A percentile compares a stretch with the other conserved stretches of the same genome.
Evolutionary conservation across 805 yeast species (phyloP).

Genomic region (Lachancea meyersii): DNA sequence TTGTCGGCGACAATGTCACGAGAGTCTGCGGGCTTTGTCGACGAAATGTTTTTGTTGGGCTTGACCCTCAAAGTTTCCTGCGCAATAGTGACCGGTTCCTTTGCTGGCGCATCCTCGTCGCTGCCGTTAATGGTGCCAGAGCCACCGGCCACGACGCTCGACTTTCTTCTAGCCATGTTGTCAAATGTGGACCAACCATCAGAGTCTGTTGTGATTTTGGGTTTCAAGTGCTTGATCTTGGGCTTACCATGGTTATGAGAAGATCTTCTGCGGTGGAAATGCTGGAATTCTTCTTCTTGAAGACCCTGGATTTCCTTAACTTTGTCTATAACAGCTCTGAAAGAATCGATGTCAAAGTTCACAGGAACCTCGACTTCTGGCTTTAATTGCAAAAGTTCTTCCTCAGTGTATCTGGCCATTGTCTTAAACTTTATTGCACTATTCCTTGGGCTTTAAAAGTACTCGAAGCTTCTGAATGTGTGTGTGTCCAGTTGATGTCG

Average conservation of each 20-base stretch:
- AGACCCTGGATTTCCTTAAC: conserved; percentile 45
- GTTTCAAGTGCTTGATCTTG: conserved; percentile 51
- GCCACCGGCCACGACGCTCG: conserved; percentile 13
- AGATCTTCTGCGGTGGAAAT: conserved; percentile 55
- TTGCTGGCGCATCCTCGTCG: conserved; percentile 42
- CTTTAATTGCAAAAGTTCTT: conserved; percentile 55
- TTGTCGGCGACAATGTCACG: conserved; percentile 66
- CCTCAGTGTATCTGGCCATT: conserved; percentile 63
- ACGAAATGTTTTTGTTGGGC: conserved; percentile 69
- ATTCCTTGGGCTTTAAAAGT: too few relatives aligned
- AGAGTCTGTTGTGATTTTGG: conserved; percentile 51
- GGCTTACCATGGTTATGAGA: conserved; percentile 42
- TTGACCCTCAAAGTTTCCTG: conserved; percentile 51
- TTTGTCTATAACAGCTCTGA: conserved; percentile 58
- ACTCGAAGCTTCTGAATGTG: too few relatives aligned
- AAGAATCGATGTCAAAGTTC: conserved; percentile 57
- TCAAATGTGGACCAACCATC: conserved; percentile 81
- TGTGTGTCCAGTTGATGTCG: too few relatives aligned
- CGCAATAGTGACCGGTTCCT: conserved; percentile 37
- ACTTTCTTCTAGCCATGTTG: conserved; percentile 29
- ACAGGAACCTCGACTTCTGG: conserved; percentile 54
- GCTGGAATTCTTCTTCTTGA: conserved; percentile 33
- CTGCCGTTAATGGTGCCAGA: conserved; percentile 14
- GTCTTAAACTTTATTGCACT: background rate
- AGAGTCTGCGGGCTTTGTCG: conserved; percentile 67